These are phyloP conservation scores for Obba rivulosa DNA, from an alignment of 768 basidiomycete genomes.

Conservation along the genomic window DNA sequence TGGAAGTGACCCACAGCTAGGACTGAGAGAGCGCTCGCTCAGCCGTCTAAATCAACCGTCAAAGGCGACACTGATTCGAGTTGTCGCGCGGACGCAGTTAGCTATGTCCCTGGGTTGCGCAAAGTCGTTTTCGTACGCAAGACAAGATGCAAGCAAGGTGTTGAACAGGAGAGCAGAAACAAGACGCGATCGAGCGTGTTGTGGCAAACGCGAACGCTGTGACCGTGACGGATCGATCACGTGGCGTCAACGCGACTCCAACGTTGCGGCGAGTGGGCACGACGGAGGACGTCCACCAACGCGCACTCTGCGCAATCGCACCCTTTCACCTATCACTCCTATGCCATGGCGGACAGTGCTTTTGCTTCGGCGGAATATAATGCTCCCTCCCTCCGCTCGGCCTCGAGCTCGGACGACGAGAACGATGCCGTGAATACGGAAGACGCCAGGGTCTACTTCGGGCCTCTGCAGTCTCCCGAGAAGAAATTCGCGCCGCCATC, in stretches of 20 bases:
- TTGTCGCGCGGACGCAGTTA: too few species aligned
- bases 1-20: too few species aligned
- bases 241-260: conserved; percentile 22
- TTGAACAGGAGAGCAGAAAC: too few species aligned
- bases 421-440: conserved; percentile 28
- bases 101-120: too few species aligned
- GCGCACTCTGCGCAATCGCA: conserved; percentile 6
- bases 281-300: conserved; percentile 1
- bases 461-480: conserved; percentile 48
- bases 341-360: conserved; percentile 12
- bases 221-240: conserved; percentile 13
- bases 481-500: conserved; percentile 35
- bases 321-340: conserved; percentile 1
- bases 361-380: background rate
- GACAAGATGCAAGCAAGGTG: too few species aligned
- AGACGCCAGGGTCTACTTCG: conserved; percentile 43
- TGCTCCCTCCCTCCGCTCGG: conserved; percentile 5
- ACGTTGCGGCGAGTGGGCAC: conserved; percentile 11
- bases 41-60: too few species aligned
- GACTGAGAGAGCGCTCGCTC: too few species aligned
- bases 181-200: too few species aligned
- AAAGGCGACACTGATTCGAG: too few species aligned
- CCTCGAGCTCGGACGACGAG: conserved; percentile 9
- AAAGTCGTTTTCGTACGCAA: too few species aligned
- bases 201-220: background rate